Evolutionary conservation across 1,284 basidiomycete genomes (phyloP), one percentile per base, ranked within the genome.

Genomic region (Takashimella koratensis): DNA sequence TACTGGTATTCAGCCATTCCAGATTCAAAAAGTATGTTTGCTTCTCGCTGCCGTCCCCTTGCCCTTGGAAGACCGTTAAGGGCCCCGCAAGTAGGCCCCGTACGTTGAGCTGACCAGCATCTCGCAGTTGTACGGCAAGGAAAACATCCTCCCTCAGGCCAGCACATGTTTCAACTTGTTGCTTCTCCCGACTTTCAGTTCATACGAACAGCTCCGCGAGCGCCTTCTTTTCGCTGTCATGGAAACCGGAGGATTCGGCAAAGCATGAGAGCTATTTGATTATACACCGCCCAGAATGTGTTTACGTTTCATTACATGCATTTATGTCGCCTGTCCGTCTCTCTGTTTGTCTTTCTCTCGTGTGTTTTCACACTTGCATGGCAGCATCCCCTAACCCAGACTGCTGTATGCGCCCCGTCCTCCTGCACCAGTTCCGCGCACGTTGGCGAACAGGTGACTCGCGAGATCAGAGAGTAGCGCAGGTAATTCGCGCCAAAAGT

Each of bases 1-100:
- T 1, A 90, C 94, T 67, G 94, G 95, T 49, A 87, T 87, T 2
- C 96, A 98, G 72, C 84, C 89, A 60, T 98, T 98, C 80, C 96
- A 93, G 48, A 96, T 98, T 59, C 94, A 98, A 76, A 86, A 54
- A 66, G 64, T 65, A 45, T 58, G 65, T 61, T 16, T 5, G 39
- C 16, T 36, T 36, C 30, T 36, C 30, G 45, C 41, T 42, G 53
- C 52, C 58, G 50, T n/a, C n/a, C n/a, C n/a, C n/a, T n/a, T n/a
- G n/a, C n/a, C n/a, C n/a, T n/a, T n/a, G n/a, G n/a, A n/a, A n/a
- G n/a, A n/a, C n/a, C n/a, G n/a, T n/a, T n/a, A n/a, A n/a, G n/a
- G n/a, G n/a, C n/a, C n/a, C n/a, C n/a, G n/a, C n/a, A n/a, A n/a
- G n/a, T n/a, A n/a, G n/a, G n/a, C n/a, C n/a, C n/a, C n/a, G n/a